These are phyloP conservation scores for Naganishia albida DNA, from an alignment of 1,284 basidiomycete genomes.

Conservation along the genomic window DNA sequence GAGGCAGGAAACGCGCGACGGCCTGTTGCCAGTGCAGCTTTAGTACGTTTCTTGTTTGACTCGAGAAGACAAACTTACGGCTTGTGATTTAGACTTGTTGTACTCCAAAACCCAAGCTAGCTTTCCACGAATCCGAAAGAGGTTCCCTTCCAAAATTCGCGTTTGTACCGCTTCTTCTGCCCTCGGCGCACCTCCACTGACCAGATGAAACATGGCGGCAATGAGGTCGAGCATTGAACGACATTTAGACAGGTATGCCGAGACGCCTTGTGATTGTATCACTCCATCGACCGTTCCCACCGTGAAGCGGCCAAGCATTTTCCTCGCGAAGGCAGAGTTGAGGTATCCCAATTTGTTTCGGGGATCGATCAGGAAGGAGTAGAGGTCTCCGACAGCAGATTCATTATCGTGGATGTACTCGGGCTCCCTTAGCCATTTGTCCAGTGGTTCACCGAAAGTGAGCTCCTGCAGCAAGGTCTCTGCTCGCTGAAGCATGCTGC, in stretches of 20 bases:
- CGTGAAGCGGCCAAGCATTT: background rate
- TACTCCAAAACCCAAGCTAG: background rate
- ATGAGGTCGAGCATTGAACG: background rate
- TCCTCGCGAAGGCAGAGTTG: background rate
- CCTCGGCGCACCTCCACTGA: background rate
- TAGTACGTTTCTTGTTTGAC: background rate
- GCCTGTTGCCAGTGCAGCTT: background rate
- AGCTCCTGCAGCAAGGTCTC: background rate
- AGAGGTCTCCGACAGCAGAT: background rate
- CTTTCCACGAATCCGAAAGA: background rate
- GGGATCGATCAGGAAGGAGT: background rate
- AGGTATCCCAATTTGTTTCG: background rate
- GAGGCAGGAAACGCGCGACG: background rate
- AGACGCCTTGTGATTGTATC: background rate
- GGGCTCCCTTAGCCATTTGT: background rate
- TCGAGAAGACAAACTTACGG: background rate
- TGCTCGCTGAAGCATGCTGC: background rate
- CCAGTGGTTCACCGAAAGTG: background rate
- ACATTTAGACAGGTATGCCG: background rate
- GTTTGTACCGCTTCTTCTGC: slow-evolving; percentile 3
- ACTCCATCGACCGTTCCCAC: background rate
- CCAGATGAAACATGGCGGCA: background rate
- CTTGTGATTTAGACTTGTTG: background rate
- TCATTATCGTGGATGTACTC: background rate
- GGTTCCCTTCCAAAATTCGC: background rate